Evolutionary conservation across 2,329 filamentous ascomycete species (phyloP).

Genomic region (Harringtonia aguacate): DNA sequence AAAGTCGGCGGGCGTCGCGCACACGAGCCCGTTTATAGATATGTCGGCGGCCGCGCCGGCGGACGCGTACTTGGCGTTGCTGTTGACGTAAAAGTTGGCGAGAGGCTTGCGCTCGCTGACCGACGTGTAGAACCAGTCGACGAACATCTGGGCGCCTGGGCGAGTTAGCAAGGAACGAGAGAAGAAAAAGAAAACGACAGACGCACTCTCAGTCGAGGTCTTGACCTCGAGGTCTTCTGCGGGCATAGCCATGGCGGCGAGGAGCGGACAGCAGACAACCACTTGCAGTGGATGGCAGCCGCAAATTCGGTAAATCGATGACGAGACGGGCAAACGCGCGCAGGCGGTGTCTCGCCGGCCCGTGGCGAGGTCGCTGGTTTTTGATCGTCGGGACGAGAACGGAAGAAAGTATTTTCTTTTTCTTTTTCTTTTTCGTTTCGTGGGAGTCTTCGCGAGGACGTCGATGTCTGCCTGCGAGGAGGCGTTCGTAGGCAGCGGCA

Average conservation of each 20-base stretch:
- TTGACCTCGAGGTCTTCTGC: conserved; percentile 30
- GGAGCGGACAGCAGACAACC: background rate
- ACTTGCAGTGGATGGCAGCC: background rate
- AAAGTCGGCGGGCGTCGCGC: conserved; percentile 53
- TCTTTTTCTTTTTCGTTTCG: too few species aligned
- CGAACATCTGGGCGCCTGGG: conserved; percentile 59
- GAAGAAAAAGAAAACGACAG: background rate
- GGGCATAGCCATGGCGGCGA: conserved; percentile 1
- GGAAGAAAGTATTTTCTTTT: too few species aligned
- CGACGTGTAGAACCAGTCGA: conserved; percentile 65
- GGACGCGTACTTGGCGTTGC: conserved; percentile 37
- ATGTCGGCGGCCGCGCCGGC: conserved; percentile 54
- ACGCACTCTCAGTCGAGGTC: conserved; percentile 34
- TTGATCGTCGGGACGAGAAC: too few species aligned
- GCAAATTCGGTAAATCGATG: too few species aligned
- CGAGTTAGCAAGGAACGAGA: background rate
- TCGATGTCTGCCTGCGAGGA: too few species aligned
- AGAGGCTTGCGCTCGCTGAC: conserved; percentile 53
- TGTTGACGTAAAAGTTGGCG: conserved; percentile 58
- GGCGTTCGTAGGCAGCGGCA: too few species aligned
- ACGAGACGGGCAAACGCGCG: too few species aligned
- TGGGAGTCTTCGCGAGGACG: too few species aligned
- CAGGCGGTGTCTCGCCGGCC: too few species aligned
- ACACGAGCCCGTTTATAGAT: conserved; percentile 64
- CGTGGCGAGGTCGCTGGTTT: too few species aligned